A percentile compares a stretch with the other conserved stretches of the same genome.
Conservation (phyloP, 2,329 filamentous ascomycete species). For the Plectosphaerella sp. region DNA sequence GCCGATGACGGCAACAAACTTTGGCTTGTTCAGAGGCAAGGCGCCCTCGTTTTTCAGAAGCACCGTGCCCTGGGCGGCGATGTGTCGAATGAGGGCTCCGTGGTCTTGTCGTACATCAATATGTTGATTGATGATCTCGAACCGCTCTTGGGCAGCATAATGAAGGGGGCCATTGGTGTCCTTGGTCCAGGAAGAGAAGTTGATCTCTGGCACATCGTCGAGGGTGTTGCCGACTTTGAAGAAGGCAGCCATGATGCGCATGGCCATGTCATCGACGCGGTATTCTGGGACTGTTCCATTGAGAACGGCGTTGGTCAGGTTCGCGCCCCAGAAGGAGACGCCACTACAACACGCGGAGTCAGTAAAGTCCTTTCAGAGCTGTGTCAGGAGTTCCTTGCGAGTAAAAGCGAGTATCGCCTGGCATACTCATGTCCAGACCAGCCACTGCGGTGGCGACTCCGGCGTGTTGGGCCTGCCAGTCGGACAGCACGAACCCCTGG, state of each 20-base stretch:
- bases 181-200: slow-evolving; percentile 83
- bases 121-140: slow-evolving; percentile 70
- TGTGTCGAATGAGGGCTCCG: slow-evolving; percentile 65
- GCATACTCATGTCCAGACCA: slow-evolving; percentile 86
- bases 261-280: slow-evolving; percentile 87
- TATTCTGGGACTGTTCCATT: slow-evolving; percentile 88
- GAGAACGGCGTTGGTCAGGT: slow-evolving; percentile 80
- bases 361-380: too few relatives aligned
- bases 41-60: slow-evolving; percentile 80
- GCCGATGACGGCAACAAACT: slow-evolving; percentile 72
- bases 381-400: too few relatives aligned
- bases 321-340: slow-evolving; percentile 70
- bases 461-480: slow-evolving; percentile 73
- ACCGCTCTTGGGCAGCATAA: slow-evolving; percentile 54
- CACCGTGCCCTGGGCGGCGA: slow-evolving; percentile 77
- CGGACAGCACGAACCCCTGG: slow-evolving; percentile 75
- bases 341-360: too few relatives aligned
- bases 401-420: slow-evolving; percentile 75
- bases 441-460: slow-evolving; percentile 63
- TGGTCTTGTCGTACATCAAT: slow-evolving; percentile 81
- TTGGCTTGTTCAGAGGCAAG: slow-evolving; percentile 75
- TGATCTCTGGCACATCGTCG: slow-evolving; percentile 50
- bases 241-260: slow-evolving; percentile 71
- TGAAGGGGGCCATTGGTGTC: slow-evolving; percentile 72
- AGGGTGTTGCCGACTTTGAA: slow-evolving; percentile 61